These are phyloP conservation scores for Phytophthora pseudosyringae DNA, from an alignment of 352 stramenopile species.

Conservation along the genomic window DNA sequence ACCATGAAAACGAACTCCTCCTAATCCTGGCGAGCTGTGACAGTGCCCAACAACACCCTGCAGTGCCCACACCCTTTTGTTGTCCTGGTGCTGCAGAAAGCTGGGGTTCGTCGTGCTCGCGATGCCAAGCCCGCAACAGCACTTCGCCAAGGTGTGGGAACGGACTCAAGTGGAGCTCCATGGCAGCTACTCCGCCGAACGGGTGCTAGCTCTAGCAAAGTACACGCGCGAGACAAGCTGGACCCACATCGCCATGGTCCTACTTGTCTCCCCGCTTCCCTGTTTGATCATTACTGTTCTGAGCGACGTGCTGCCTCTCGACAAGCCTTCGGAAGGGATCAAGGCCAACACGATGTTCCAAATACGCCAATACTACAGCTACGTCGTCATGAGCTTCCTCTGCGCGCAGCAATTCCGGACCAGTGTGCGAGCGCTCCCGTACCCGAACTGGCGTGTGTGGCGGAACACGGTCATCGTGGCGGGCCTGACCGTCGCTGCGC, in stretches of 20 bases:
- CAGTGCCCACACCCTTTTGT: too few relatives aligned
- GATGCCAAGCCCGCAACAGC: neutral
- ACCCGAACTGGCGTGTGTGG: constrained; percentile 10
- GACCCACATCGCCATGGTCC: constrained; percentile 3
- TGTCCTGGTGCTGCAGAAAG: too few relatives aligned
- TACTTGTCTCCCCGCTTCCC: constrained; percentile 11
- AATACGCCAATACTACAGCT: constrained; percentile 27
- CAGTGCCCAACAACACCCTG: too few relatives aligned
- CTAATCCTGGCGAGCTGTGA: too few relatives aligned
- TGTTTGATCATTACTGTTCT: constrained; percentile 24
- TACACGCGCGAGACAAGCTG: constrained; percentile 8
- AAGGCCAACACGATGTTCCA: constrained; percentile 20
- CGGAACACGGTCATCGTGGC: constrained; percentile 12
- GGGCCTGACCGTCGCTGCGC: neutral
- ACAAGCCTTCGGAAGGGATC: constrained; percentile 14
- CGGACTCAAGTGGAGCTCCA: constrained; percentile 6
- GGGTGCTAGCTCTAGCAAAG: constrained; percentile 4
- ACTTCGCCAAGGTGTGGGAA: neutral
- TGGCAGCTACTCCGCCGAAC: constrained; percentile 5
- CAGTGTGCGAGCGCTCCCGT: constrained; percentile 15
- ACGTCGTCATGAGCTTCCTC: constrained; percentile 27
- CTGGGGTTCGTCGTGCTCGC: neutral
- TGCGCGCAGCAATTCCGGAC: constrained; percentile 12
- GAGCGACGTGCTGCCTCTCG: constrained; percentile 15
- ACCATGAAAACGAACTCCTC: too few relatives aligned